Evolutionary conservation across 1,139 yeast species (phyloP).

Genomic region (Geotrichum histeridarum): DNA sequence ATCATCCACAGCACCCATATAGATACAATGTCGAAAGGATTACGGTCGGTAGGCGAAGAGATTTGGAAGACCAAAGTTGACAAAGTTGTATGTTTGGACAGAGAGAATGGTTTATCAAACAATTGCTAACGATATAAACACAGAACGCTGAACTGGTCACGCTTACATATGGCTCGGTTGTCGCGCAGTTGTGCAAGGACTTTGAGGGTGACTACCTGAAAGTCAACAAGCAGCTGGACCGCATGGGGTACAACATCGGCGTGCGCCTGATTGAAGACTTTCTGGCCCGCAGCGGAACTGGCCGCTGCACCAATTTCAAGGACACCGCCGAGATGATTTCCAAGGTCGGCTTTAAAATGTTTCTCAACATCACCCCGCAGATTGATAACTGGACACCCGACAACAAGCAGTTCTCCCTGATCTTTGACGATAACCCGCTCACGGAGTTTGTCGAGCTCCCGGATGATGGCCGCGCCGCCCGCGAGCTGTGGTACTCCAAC

Average conservation of each 20-base stretch:
- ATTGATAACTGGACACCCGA: slow-evolving; percentile 75
- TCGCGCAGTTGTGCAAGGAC: slow-evolving; percentile 87
- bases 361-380: slow-evolving; percentile 73
- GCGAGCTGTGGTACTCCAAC: slow-evolving; percentile 88
- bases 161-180: slow-evolving; percentile 88
- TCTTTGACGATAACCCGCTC: slow-evolving; percentile 80
- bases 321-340: slow-evolving; percentile 86
- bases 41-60: slow-evolving; percentile 71
- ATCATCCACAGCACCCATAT: too few species aligned
- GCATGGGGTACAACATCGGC: slow-evolving; percentile 96
- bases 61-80: slow-evolving; percentile 88
- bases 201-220: slow-evolving; percentile 66
- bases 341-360: slow-evolving; percentile 85
- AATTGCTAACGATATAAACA: not conserved
- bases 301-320: slow-evolving; percentile 70
- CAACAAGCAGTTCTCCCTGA: slow-evolving; percentile 65
- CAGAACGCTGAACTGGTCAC: slow-evolving; percentile 86
- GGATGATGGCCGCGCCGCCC: slow-evolving; percentile 60
- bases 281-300: slow-evolving; percentile 76
- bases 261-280: slow-evolving; percentile 87
- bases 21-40: slow-evolving; percentile 46
- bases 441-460: slow-evolving; percentile 95
- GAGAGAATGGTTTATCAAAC: not conserved
- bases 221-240: slow-evolving; percentile 78
- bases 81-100: slow-evolving; percentile 56